Evolutionary conservation across 2,329 filamentous ascomycete genomes (phyloP).

Genomic region (Alternaria arbusti): DNA sequence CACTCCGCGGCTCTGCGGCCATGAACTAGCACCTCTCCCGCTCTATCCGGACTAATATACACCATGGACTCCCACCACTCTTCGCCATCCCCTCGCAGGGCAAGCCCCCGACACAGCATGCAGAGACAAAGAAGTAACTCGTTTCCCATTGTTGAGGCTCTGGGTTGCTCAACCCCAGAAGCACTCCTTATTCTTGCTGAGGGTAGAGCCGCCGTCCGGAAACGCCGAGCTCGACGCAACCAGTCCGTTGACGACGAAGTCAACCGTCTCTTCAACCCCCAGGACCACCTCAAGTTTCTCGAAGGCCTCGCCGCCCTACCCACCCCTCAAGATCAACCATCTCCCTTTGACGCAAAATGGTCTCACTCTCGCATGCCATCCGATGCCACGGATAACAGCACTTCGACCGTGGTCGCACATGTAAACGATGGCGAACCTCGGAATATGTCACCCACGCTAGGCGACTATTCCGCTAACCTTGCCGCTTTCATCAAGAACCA

Average conservation of each 20-base stretch:
- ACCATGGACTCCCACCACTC: constrained; percentile 39
- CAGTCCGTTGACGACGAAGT: constrained; percentile 27
- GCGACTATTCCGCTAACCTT: constrained; percentile 45
- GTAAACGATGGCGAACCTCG: constrained; percentile 8
- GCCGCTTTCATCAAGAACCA: constrained; percentile 46
- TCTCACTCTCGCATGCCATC: constrained; percentile 38
- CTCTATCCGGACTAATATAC: constrained; percentile 21
- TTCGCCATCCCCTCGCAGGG: constrained; percentile 20
- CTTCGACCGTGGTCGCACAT: constrained; percentile 34
- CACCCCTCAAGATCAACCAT: constrained; percentile 15
- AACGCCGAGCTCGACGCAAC: constrained; percentile 35
- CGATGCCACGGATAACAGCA: constrained; percentile 38
- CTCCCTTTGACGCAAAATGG: constrained; percentile 12
- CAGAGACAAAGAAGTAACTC: constrained; percentile 46
- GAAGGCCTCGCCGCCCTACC: constrained; percentile 15
- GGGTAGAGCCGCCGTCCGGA: constrained; percentile 42
- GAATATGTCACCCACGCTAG: constrained; percentile 21
- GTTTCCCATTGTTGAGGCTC: constrained; percentile 41
- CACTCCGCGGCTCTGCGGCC: constrained; percentile 21
- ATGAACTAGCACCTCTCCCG: constrained; percentile 30
- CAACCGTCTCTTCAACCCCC: constrained; percentile 32
- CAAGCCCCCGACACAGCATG: constrained; percentile 29
- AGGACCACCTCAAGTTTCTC: constrained; percentile 43
- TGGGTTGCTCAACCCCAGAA: constrained; percentile 46
- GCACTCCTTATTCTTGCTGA: constrained; percentile 45